A percentile compares a stretch with the other conserved stretches of the same genome.
phyloP scores from a whole-genome alignment of 108 stramenopile genomes.

The Craspedostauros australis region DNA sequence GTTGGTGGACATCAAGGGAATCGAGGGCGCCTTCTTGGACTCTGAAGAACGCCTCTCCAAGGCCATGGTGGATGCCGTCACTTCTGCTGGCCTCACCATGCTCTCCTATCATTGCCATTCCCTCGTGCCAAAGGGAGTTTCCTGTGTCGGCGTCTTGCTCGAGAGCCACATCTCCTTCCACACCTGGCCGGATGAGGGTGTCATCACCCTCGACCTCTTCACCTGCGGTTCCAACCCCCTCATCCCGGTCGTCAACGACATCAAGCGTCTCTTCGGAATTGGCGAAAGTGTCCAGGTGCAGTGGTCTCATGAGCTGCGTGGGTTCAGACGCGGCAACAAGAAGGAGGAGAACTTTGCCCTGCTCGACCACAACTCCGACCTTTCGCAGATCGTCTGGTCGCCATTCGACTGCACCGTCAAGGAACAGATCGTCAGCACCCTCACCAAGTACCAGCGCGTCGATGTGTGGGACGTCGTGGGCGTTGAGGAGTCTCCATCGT shows the following conservation, averaged over 20 bases:
- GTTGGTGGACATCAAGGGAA: constrained; percentile 68
- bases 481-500: constrained; percentile 56
- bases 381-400: constrained; percentile 29
- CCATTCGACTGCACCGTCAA: constrained; percentile 32
- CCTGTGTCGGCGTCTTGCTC: constrained; percentile 78
- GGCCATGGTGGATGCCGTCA: constrained; percentile 65
- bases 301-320: constrained; percentile 78
- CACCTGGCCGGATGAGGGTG: constrained; percentile 88
- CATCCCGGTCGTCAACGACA: constrained; percentile 53
- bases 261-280: constrained; percentile 67
- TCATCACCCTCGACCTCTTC: constrained; percentile 80
- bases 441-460: constrained; percentile 52
- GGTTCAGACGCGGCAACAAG: constrained; percentile 58
- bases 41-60: constrained; percentile 52
- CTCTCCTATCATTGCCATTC: constrained; percentile 84
- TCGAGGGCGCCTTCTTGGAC: constrained; percentile 71
- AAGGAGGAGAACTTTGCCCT: constrained; percentile 23
- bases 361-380: constrained; percentile 28
- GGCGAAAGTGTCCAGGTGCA: constrained; percentile 30
- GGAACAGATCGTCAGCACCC: constrained; percentile 21
- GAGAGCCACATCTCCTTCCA: constrained; percentile 82
- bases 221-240: constrained; percentile 68
- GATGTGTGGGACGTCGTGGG: constrained; percentile 81
- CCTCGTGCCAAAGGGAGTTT: constrained; percentile 71
- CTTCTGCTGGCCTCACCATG: constrained; percentile 62